phyloP scores from a whole-genome alignment of 768 basidiomycete genomes.

The Hygrocybe punicea region DNA sequence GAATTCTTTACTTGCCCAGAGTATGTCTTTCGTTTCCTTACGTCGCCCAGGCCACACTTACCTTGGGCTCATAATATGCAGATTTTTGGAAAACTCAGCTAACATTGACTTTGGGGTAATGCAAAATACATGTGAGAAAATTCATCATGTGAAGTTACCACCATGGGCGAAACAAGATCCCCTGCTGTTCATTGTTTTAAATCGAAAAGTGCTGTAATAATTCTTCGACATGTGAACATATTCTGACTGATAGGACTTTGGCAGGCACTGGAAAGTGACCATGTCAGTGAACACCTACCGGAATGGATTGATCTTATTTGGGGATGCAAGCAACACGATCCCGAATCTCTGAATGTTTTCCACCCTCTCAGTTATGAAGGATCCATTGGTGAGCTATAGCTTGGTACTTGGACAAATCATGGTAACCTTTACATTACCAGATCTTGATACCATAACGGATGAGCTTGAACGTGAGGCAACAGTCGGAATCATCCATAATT shows the following conservation, averaged over 20 bases:
- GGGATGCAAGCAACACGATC: slow-evolving; percentile 82
- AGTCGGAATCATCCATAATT: slow-evolving; percentile 94
- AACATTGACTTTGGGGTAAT: slow-evolving; percentile 77
- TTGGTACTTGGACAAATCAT: background rate
- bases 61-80: slow-evolving; percentile 25
- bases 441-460: slow-evolving; percentile 82
- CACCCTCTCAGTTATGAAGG: slow-evolving; percentile 94
- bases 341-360: slow-evolving; percentile 75
- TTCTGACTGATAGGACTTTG: background rate
- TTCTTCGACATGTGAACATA: background rate
- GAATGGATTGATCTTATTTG: slow-evolving; percentile 95
- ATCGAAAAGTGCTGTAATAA: slow-evolving; percentile 55
- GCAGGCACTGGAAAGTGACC: slow-evolving; percentile 83
- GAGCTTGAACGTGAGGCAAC: slow-evolving; percentile 88
- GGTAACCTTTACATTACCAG: slow-evolving; percentile 34
- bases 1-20: slow-evolving; percentile 85
- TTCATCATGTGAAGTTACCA: slow-evolving; percentile 86
- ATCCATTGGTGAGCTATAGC: slow-evolving; percentile 56
- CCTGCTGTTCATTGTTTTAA: slow-evolving; percentile 72
- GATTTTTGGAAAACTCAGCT: slow-evolving; percentile 79
- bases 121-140: slow-evolving; percentile 69
- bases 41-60: background rate
- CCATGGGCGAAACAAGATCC: slow-evolving; percentile 87
- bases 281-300: slow-evolving; percentile 79
- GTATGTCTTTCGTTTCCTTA: slow-evolving; percentile 36